These are phyloP conservation scores for Ceratobasidium sp. DNA, from an alignment of 1,284 basidiomycete genomes.

Conservation along the genomic window DNA sequence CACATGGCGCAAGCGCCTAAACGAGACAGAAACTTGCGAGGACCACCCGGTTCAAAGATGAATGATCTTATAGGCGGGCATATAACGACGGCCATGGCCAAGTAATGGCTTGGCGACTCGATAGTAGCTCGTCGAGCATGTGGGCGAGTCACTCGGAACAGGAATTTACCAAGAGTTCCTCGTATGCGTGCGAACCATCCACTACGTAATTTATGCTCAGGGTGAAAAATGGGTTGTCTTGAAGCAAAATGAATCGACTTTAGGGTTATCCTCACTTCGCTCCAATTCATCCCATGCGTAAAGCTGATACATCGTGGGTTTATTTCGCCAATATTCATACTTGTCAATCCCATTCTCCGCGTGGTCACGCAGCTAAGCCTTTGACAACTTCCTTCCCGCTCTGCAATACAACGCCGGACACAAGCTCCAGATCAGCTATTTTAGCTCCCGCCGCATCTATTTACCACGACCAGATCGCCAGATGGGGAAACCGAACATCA, in stretches of 20 bases:
- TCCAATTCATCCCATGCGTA: not conserved
- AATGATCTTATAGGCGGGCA: too few relatives aligned
- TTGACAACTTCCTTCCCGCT: conserved; percentile 54
- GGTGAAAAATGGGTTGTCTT: not conserved
- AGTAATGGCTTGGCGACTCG: not conserved
- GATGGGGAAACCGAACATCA: not conserved
- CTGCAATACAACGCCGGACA: conserved; percentile 49
- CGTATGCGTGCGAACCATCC: too few relatives aligned
- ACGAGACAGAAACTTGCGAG: not conserved
- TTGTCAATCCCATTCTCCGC: not conserved
- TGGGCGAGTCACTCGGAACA: too few relatives aligned
- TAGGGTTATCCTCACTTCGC: not conserved
- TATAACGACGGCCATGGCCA: not conserved
- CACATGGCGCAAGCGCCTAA: not conserved
- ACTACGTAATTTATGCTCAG: not conserved
- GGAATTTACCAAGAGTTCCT: too few relatives aligned
- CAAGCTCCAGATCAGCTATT: conserved; percentile 56
- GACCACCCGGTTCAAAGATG: not conserved
- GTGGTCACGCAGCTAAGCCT: conserved; percentile 5
- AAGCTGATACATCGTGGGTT: not conserved
- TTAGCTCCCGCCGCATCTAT: conserved; percentile 56
- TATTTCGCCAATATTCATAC: not conserved
- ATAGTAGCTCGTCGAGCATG: not conserved
- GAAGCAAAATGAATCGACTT: not conserved
- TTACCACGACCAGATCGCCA: not conserved